Evolutionary conservation across 164 flowering plant species (phyloP).

Genomic region (Macadamia tetraphylla): DNA sequence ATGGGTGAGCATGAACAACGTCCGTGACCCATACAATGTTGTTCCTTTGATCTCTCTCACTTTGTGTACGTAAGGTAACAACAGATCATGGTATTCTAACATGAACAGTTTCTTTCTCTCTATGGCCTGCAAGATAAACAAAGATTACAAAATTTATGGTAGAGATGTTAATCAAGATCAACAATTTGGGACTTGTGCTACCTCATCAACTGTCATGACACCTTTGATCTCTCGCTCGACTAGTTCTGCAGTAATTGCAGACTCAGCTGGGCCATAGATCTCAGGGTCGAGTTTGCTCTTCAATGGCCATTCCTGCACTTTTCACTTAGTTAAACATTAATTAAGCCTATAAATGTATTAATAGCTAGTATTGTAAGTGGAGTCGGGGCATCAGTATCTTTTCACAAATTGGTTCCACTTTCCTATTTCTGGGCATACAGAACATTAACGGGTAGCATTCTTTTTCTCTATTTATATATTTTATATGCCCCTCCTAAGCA

Average conservation of each 20-base stretch:
- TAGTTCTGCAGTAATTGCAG: conserved; percentile 30
- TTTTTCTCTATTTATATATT: too few relatives aligned
- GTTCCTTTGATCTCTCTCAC: conserved; percentile 23
- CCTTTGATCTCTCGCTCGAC: conserved; percentile 29
- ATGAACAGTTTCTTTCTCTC: conserved; percentile 49
- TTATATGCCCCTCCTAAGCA: too few relatives aligned
- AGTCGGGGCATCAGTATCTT: too few relatives aligned
- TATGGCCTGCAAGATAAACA: conserved; percentile 41
- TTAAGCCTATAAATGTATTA: too few relatives aligned
- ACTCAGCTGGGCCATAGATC: conserved; percentile 38
- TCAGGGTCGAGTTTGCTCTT: conserved; percentile 38
- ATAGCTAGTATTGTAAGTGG: too few relatives aligned
- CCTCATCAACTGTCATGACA: conserved; percentile 32
- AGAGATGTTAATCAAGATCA: not conserved
- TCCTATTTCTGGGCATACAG: too few relatives aligned
- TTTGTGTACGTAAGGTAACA: conserved; percentile 47
- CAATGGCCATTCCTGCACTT: conserved; percentile 36
- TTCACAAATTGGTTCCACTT: too few relatives aligned
- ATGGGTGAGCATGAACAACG: conserved; percentile 26
- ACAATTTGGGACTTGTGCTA: not conserved
- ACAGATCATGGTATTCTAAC: conserved; percentile 59
- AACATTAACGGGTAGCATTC: too few relatives aligned
- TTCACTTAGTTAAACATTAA: too few relatives aligned
- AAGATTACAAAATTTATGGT: not conserved
- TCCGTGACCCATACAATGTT: conserved; percentile 29